Percentiles rank a stretch among this genome's conserved stretches.
Conservation (phyloP, 768 basidiomycete genomes). For the Termitomyces sp. region DNA sequence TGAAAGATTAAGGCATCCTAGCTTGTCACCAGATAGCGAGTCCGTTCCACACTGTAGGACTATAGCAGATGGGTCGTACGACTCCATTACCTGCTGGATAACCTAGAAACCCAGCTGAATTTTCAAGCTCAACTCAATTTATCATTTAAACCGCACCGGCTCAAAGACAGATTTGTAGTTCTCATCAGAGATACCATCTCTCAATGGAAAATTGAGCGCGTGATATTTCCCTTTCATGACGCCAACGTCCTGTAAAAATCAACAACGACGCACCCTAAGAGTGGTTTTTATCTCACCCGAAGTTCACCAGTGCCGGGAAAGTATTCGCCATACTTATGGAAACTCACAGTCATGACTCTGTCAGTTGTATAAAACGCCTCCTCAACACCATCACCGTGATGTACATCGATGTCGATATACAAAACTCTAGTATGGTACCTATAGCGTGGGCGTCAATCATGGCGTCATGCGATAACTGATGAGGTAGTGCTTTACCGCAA, state of each 20-base stretch:
- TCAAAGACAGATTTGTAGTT: conserved; percentile 95
- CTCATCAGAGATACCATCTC: conserved; percentile 94
- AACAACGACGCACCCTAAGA: conserved; percentile 3
- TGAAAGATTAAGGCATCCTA: conserved; percentile 93
- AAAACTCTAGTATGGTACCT: conserved; percentile 93
- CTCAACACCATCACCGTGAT: conserved; percentile 98
- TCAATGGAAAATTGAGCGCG: conserved; percentile 89
- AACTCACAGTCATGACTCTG: conserved; percentile 96
- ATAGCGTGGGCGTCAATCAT: background rate
- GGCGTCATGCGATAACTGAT: background rate
- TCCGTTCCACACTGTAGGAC: conserved; percentile 98
- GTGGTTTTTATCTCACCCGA: conserved; percentile 48
- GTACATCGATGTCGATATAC: conserved; percentile 98
- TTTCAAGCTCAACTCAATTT: background rate
- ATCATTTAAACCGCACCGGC: conserved; percentile 56
- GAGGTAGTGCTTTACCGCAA: conserved; percentile 59
- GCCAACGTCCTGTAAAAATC: conserved; percentile 69
- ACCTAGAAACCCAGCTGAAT: conserved; percentile 48
- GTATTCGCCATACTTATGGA: conserved; percentile 99
- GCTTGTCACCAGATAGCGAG: conserved; percentile 92
- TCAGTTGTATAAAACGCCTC: conserved; percentile 99
- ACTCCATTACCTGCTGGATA: conserved; percentile 90
- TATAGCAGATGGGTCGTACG: conserved; percentile 91
- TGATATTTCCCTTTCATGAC: conserved; percentile 94
- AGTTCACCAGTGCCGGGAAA: conserved; percentile 99